These are phyloP conservation scores for Candida easanensis DNA, from an alignment of 805 yeast species.

Conservation along the genomic window DNA sequence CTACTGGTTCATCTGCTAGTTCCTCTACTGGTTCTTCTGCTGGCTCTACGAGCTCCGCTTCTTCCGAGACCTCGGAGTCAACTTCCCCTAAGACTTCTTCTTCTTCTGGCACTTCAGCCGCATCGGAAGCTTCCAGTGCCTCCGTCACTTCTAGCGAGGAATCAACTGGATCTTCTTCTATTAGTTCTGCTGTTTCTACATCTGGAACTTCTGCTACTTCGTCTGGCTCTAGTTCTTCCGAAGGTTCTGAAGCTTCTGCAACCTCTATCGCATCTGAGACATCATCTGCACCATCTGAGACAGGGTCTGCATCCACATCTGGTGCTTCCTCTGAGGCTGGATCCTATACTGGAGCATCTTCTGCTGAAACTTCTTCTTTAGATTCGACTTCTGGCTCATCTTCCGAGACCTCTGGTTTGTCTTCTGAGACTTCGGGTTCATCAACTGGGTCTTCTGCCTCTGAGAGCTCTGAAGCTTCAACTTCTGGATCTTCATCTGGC, in stretches of 20 bases:
- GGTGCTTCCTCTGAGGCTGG: neutral
- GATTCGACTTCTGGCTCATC: conserved; percentile 1
- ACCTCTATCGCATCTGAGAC: too few species aligned
- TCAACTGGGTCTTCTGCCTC: neutral
- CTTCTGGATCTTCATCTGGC: neutral
- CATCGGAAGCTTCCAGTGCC: neutral
- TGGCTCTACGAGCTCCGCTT: neutral
- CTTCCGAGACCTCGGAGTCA: too few species aligned
- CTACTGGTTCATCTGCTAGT: neutral
- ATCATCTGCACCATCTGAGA: neutral
- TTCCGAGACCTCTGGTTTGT: neutral
- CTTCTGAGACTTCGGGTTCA: neutral
- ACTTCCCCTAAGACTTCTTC: neutral
- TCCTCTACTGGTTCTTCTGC: neutral
- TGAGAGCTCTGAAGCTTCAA: neutral
- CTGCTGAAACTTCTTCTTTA: neutral
- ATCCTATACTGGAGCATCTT: too few species aligned
- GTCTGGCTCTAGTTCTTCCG: too few species aligned
- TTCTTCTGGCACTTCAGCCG: neutral
- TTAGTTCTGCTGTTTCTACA: neutral
- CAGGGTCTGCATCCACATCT: neutral
- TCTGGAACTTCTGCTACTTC: neutral
- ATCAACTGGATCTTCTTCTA: too few species aligned
- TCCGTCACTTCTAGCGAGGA: too few species aligned
- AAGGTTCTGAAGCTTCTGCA: neutral